Percentiles rank a stretch among this genome's conserved stretches.
phyloP scores from a whole-genome alignment of 164 flowering plant genomes.

The Nelumbo lutea region DNA sequence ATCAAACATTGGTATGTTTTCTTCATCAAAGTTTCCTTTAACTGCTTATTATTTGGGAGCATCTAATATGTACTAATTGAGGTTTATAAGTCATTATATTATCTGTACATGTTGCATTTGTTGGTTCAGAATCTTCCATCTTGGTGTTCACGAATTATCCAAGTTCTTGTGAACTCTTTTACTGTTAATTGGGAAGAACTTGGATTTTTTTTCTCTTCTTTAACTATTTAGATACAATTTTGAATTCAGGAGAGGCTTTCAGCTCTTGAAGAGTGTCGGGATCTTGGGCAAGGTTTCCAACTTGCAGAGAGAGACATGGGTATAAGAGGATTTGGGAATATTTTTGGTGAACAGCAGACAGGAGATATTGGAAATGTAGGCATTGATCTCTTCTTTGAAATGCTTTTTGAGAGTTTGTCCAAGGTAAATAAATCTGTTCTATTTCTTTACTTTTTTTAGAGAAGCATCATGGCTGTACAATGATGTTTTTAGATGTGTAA shows the following conservation, averaged over 20 bases:
- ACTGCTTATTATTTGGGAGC: not conserved
- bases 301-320: slow-evolving; percentile 98
- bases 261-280: slow-evolving; percentile 90
- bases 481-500: not conserved
- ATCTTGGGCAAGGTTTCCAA: slow-evolving; percentile 97
- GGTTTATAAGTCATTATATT: not conserved
- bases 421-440: slow-evolving; percentile 49
- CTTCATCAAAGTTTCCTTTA: not conserved
- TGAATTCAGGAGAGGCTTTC: slow-evolving; percentile 71
- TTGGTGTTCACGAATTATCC: not conserved
- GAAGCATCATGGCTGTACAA: not conserved
- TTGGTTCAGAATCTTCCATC: not conserved
- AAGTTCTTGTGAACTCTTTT: not conserved
- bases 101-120: not conserved
- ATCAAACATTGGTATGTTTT: slow-evolving; percentile 64
- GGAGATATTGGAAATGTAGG: slow-evolving; percentile 99
- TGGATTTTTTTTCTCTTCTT: not conserved
- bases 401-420: slow-evolving; percentile 97
- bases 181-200: not conserved
- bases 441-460: not conserved
- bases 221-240: slow-evolving; percentile 2
- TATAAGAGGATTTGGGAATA: slow-evolving; percentile 95
- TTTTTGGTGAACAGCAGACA: slow-evolving; percentile 97
- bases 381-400: slow-evolving; percentile 96
- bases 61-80: not conserved